phyloP scores from a whole-genome alignment of 2,329 filamentous ascomycete genomes.

The Huntiella savannae region DNA sequence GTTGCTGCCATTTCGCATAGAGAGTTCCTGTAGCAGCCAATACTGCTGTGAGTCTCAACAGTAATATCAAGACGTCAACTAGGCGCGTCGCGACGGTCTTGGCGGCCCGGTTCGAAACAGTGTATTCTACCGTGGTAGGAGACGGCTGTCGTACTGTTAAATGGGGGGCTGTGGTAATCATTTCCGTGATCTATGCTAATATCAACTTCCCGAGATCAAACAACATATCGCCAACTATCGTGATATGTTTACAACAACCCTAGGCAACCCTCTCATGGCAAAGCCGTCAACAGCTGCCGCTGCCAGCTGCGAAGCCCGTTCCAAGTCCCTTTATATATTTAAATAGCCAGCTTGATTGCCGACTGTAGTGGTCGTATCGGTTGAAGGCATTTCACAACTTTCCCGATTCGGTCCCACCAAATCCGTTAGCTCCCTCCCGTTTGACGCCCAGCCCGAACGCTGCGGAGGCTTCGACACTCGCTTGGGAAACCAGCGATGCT shows the following conservation, averaged over 20 bases:
- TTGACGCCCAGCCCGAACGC: slow-evolving; percentile 50
- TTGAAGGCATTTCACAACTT: slow-evolving; percentile 34
- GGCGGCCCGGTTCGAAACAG: slow-evolving; percentile 59
- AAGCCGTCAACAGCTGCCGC: too few relatives aligned
- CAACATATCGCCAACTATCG: too few relatives aligned
- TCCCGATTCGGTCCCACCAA: slow-evolving; percentile 31
- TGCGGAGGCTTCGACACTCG: slow-evolving; percentile 44
- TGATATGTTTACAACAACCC: too few relatives aligned
- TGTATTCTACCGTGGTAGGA: slow-evolving; percentile 80
- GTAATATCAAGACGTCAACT: slow-evolving; percentile 24
- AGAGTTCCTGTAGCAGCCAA: slow-evolving; percentile 29
- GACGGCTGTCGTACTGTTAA: slow-evolving; percentile 52
- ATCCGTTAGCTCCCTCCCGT: slow-evolving; percentile 34
- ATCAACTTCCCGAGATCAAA: too few relatives aligned
- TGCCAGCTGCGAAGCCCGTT: neutral
- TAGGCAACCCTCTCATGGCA: too few relatives aligned
- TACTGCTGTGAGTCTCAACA: slow-evolving; percentile 24
- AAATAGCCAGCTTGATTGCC: slow-evolving; percentile 2
- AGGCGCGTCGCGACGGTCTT: slow-evolving; percentile 28
- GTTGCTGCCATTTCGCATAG: slow-evolving; percentile 27
- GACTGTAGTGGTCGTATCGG: slow-evolving; percentile 45
- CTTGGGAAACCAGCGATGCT: slow-evolving; percentile 48
- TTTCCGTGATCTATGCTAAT: slow-evolving; percentile 16
- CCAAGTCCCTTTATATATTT: slow-evolving; percentile 1
- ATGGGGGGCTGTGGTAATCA: slow-evolving; percentile 42